phyloP scores from a whole-genome alignment of 345 rosid species.

The Eucalyptus microcorys region DNA sequence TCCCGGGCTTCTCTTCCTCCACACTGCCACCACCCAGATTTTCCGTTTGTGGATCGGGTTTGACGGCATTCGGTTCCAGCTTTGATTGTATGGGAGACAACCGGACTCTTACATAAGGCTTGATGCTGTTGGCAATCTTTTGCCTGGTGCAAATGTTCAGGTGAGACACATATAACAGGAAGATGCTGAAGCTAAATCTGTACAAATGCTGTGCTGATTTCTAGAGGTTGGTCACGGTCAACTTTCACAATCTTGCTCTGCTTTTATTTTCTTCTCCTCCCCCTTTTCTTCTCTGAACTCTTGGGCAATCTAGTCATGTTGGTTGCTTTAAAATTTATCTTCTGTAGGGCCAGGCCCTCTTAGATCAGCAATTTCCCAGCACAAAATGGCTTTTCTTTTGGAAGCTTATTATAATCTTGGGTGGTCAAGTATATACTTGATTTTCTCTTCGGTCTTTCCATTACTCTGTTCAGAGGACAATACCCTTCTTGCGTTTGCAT shows the following conservation, averaged over 20 bases:
- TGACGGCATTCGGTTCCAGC: background rate
- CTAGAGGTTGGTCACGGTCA: constrained; percentile 6
- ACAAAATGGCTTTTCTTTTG: background rate
- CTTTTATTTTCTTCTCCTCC: background rate
- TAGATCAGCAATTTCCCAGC: background rate
- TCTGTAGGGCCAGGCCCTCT: constrained; percentile 17
- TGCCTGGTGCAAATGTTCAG: constrained; percentile 2
- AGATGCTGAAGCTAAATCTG: background rate
- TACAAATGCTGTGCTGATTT: background rate
- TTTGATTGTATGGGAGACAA: constrained; percentile 38
- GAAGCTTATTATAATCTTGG: background rate
- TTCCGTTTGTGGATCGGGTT: constrained; percentile 1
- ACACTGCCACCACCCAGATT: background rate
- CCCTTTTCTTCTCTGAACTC: background rate
- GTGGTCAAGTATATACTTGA: background rate
- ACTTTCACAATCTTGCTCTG: background rate
- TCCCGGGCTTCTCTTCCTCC: background rate
- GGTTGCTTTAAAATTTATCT: background rate
- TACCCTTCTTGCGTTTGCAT: constrained; percentile 45
- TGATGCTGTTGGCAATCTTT: constrained; percentile 58
- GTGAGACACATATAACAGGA: background rate
- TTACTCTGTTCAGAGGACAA: constrained; percentile 62
- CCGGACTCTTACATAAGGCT: constrained; percentile 61
- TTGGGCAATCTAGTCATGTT: background rate
- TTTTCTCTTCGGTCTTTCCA: background rate